Evolutionary conservation across 768 basidiomycete species (phyloP), one percentile per base, ranked within the genome.

Genomic region (Baorangia bicolor): DNA sequence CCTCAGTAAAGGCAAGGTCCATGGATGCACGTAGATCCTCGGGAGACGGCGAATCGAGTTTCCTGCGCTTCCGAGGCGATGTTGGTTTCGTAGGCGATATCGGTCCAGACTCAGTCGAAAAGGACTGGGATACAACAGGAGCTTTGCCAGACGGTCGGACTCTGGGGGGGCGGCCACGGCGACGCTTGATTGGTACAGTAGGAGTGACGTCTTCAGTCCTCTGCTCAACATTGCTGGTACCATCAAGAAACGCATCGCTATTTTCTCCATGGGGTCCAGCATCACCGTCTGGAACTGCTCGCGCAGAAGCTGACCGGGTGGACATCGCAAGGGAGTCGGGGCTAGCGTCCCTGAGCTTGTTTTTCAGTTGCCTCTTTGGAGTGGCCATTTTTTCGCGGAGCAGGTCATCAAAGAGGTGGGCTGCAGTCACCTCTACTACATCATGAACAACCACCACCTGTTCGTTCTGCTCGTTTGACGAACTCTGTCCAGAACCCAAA

Each of bases 61-160:
- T 74, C 63, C 75, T 70, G 40, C 81, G 77, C 67, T 84, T 84
- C 55, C 75, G 73, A 41, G 74, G 66, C 7, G 74, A 62, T 28
- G 59, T 8, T 31, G 64, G 33, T 53, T 59, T 64, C 30, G 68
- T 50, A 5, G 63, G 53, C 23, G 58, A 57, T 25, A 58, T 49
- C 31, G 50, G 47, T 44, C 43, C 31, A n/a, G 51, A 31, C 27
- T 60, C 64, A 3, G 46, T 53, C 30, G 47, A 25, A 43, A 53
- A 35, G 35, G 57, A 23, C 33, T 39, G 53, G 7, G 49, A 20
- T 30, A 33, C 38, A 37, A 10, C 18, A 25, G 44, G 37, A 10
- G 25, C 18, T 27, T 51, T 42, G 45, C 58, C 63, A 23, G 60
- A 54, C 2, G 49, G 54, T 39, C 67, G 65, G 14, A 56, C 55